Conservation (phyloP, 371 early-diverging fungal genomes). For the Thermomucor indicae-seudaticae region DNA sequence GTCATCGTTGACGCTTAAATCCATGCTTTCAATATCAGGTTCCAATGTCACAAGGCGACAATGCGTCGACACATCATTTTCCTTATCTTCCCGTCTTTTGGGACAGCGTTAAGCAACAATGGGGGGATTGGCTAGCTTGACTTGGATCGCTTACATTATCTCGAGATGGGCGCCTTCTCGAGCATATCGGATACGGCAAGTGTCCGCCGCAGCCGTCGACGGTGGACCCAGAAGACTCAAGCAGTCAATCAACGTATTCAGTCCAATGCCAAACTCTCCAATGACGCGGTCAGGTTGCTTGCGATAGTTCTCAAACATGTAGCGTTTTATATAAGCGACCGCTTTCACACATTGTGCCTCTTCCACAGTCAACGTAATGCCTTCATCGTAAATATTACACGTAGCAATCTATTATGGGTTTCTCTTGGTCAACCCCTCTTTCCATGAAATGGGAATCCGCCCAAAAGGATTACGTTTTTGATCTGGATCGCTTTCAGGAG, state of each 20-base stretch:
- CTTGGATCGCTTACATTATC: slow-evolving; percentile 14
- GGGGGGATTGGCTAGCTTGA: background rate
- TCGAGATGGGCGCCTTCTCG: slow-evolving; percentile 19
- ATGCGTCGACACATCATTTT: slow-evolving; percentile 6
- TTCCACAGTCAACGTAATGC: slow-evolving; percentile 29
- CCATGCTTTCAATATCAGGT: slow-evolving; percentile 24
- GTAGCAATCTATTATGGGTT: slow-evolving; percentile 16
- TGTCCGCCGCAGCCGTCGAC: slow-evolving; percentile 6
- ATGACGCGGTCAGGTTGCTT: slow-evolving; percentile 9
- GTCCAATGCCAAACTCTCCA: slow-evolving; percentile 23
- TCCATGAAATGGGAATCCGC: background rate
- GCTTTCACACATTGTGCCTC: slow-evolving; percentile 25
- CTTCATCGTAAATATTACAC: slow-evolving; percentile 31
- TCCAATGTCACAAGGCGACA: slow-evolving; percentile 26
- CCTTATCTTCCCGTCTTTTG: slow-evolving; percentile 18
- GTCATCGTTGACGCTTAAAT: slow-evolving; percentile 11
- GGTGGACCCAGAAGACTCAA: slow-evolving; percentile 16
- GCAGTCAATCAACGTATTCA: slow-evolving; percentile 23
- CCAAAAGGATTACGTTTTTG: slow-evolving; percentile 8
- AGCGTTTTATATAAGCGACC: slow-evolving; percentile 25
- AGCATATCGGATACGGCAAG: slow-evolving; percentile 30
- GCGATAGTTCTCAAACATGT: slow-evolving; percentile 23
- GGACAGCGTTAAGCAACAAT: background rate
- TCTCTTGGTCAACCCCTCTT: background rate
- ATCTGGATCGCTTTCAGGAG: slow-evolving; percentile 8